Evolutionary conservation across 2,329 filamentous ascomycete genomes (phyloP), one percentile per base, ranked within the genome.

Genomic region (Sporothrix pallida): DNA sequence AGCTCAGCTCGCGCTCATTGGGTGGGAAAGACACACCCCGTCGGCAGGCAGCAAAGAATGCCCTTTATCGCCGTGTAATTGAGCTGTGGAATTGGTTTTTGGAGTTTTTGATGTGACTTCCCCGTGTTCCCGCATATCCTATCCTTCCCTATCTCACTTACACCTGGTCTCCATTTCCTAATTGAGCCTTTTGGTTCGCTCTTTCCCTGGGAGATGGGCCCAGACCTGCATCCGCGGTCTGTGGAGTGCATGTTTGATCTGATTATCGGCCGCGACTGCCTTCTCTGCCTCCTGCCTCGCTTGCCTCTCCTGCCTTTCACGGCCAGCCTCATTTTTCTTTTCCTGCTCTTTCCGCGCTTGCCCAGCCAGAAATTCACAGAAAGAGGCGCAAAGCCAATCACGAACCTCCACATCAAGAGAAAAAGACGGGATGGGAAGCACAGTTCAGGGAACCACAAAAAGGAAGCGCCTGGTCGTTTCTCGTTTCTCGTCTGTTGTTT

Each of bases 291-390:
- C 23, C 31, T 37, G 31, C 23, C 23, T 26, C 23, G 23, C 23
- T 26, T 26, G 23, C 31, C 31, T 37, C 31, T 37, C 31, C 7
- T 37, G 31, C 4, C 31, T 37, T 3, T 37, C 31, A 37, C 31
- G 31, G 31, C 4, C 31, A 37, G 31, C 31, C 31, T 37, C 31
- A 58, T 37, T n/a, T n/a, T 65, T 65, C 54, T 60, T 60, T 72
- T 69, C 52, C 23, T 60, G 5, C 37, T 62, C 54, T 23, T 73
- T 72, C 62, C 71, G 54, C 70, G 70, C 42, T 63, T 50, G 54
- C 56, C 70, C 13, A 37, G 23, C 44, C 20, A 20, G 12, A 68
- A 63, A n/a, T 1, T 26, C 46, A 37, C 31, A 37, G 44, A 44
- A 54, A 31, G n/a, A 37, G 13, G 23, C 20, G 9, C 15, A 50